Evolutionary conservation across 768 basidiomycete species (phyloP).

Genomic region (Amanita jacksonii): DNA sequence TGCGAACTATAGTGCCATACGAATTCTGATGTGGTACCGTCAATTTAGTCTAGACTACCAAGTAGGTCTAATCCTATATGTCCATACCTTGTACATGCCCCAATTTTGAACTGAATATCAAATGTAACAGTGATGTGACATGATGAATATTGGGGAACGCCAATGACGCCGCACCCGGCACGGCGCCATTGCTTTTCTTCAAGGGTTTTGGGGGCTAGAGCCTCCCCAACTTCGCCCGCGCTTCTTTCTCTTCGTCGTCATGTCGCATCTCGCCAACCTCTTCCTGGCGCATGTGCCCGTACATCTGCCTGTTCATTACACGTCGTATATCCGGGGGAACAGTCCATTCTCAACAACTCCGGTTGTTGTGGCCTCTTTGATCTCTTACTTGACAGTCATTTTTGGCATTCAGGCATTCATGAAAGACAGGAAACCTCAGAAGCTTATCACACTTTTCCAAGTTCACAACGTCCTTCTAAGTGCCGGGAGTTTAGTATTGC

Average conservation of each 20-base stretch:
- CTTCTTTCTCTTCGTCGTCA: conserved; percentile 26
- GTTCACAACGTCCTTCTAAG: conserved; percentile 86
- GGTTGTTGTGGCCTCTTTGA: conserved; percentile 61
- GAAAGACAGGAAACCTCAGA: conserved; percentile 64
- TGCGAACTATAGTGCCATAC: no score
- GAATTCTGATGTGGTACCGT: no score
- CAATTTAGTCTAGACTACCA: no score
- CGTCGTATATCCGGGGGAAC: conserved; percentile 58
- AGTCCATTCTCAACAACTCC: conserved; percentile 80
- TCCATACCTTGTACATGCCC: no score
- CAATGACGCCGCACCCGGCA: no score
- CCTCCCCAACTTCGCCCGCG: background rate
- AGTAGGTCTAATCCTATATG: no score
- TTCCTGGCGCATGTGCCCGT: conserved; percentile 50
- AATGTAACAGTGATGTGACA: no score
- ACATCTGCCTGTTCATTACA: conserved; percentile 47
- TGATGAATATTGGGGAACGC: no score
- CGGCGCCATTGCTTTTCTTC: no score
- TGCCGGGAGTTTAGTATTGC: conserved; percentile 71
- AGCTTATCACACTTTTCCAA: conserved; percentile 80
- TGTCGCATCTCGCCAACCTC: conserved; percentile 69
- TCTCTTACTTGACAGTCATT: conserved; percentile 78
- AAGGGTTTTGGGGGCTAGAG: no score
- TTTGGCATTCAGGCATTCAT: conserved; percentile 80
- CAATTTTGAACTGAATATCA: no score